These are phyloP conservation scores for Trichoderma polysporum DNA, from an alignment of 2,329 filamentous ascomycete species.

Conservation along the genomic window DNA sequence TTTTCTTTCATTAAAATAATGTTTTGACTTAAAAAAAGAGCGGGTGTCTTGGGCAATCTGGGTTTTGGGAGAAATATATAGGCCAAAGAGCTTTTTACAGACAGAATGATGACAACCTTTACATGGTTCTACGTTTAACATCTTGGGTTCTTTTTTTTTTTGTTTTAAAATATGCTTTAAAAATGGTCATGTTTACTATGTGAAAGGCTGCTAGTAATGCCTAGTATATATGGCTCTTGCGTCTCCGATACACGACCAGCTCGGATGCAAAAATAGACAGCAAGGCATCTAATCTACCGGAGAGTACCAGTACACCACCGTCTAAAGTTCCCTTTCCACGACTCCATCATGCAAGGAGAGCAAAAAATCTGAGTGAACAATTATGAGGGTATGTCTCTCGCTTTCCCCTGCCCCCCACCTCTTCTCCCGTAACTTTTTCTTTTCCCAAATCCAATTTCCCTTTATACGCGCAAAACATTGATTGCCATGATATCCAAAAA, in stretches of 20 bases:
- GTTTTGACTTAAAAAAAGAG: no score
- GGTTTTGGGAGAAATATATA: background rate
- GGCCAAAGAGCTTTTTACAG: background rate
- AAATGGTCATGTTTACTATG: background rate
- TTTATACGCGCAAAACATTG: background rate
- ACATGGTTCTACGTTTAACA: background rate
- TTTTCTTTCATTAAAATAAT: background rate
- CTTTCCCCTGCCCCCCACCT: background rate
- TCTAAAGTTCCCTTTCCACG: slow-evolving; percentile 4
- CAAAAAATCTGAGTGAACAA: background rate
- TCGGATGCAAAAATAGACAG: background rate
- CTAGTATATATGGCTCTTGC: background rate
- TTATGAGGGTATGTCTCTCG: background rate
- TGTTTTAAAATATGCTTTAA: background rate
- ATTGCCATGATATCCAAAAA: slow-evolving; percentile 9
- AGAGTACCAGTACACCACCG: background rate
- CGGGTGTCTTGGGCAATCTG: background rate
- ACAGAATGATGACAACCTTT: background rate
- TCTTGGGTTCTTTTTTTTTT: background rate
- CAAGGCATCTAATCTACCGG: background rate
- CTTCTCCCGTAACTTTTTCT: background rate
- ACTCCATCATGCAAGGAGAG: background rate
- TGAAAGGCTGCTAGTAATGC: background rate
- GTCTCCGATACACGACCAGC: no score
- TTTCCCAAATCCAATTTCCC: background rate